phyloP scores from a whole-genome alignment of 495 filamentous ascomycete species.

The Chaetomidium leptoderma region DNA sequence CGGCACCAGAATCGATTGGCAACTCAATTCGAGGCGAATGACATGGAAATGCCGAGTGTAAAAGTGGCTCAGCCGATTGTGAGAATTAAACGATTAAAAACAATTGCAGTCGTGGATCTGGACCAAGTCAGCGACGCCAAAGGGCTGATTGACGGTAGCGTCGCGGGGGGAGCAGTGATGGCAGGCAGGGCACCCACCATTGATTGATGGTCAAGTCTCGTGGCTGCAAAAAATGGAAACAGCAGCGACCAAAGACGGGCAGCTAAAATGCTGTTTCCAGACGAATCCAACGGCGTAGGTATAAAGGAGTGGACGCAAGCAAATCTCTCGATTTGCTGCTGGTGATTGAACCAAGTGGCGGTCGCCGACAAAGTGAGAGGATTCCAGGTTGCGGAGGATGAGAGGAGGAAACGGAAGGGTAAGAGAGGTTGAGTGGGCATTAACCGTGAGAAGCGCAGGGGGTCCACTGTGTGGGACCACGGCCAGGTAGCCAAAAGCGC shows the following conservation, averaged over 20 bases:
- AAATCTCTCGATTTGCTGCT: constrained; percentile 46
- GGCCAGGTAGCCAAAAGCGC: too few species aligned
- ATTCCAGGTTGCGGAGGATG: too few species aligned
- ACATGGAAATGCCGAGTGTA: constrained; percentile 36
- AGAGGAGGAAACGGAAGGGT: too few species aligned
- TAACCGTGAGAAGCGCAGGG: too few species aligned
- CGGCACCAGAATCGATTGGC: constrained; percentile 41
- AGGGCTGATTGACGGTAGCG: neutral
- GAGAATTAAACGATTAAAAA: constrained; percentile 33
- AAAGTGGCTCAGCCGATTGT: constrained; percentile 13
- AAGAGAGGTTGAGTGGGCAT: too few species aligned
- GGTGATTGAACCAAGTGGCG: constrained; percentile 47
- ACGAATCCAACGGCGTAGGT: constrained; percentile 26
- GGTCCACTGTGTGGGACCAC: too few species aligned
- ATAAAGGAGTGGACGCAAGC: constrained; percentile 52
- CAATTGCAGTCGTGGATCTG: constrained; percentile 21
- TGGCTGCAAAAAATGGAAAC: constrained; percentile 24
- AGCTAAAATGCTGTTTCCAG: constrained; percentile 26
- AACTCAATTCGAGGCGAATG: constrained; percentile 33
- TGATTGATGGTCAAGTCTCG: constrained; percentile 12
- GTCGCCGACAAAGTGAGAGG: too few species aligned
- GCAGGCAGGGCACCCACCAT: constrained; percentile 21
- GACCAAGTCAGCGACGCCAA: constrained; percentile 19
- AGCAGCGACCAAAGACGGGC: constrained; percentile 19
- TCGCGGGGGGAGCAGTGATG: neutral